Percentiles rank a stretch among this genome's conserved stretches.
These are phyloP conservation scores for Cercis canadensis DNA, from an alignment of 306 rosid species.

Conservation along the genomic window DNA sequence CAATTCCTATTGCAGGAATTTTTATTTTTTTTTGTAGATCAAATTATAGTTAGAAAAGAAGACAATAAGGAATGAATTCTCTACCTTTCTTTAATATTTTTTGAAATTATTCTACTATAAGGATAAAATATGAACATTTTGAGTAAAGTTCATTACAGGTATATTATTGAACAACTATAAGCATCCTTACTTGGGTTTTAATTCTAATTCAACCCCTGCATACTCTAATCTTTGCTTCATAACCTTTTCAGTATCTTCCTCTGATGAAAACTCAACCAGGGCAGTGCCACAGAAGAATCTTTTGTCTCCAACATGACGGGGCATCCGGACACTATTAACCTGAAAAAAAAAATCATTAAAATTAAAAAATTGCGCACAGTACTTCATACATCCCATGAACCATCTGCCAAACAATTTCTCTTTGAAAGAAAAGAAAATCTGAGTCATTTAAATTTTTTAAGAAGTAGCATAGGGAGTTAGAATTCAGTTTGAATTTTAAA, in stretches of 20 bases:
- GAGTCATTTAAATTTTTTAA: not conserved
- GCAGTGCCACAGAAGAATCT: constrained; percentile 81
- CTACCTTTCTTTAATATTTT: not conserved
- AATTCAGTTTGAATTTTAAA: not conserved
- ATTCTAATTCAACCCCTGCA: constrained; percentile 66
- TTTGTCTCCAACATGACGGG: constrained; percentile 87
- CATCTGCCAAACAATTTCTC: constrained; percentile 17
- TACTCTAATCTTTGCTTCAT: constrained; percentile 55
- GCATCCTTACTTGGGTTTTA: constrained; percentile 75
- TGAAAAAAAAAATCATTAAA: constrained; percentile 45
- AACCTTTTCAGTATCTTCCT: constrained; percentile 65
- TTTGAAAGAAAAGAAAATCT: not conserved
- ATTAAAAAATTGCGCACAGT: not conserved
- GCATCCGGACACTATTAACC: constrained; percentile 88
- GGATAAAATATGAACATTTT: not conserved
- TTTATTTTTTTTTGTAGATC: too few species aligned
- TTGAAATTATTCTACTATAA: not conserved
- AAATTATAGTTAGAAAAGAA: not conserved
- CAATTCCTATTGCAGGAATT: constrained; percentile 7
- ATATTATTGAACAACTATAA: not conserved
- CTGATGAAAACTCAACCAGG: constrained; percentile 77
- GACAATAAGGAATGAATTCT: not conserved
- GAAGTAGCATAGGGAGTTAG: not conserved
- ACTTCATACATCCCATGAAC: not conserved
- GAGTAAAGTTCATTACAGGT: not conserved